Evolutionary conservation across 2,329 filamentous ascomycete species (phyloP).

Genomic region (Cordyceps cicadae): DNA sequence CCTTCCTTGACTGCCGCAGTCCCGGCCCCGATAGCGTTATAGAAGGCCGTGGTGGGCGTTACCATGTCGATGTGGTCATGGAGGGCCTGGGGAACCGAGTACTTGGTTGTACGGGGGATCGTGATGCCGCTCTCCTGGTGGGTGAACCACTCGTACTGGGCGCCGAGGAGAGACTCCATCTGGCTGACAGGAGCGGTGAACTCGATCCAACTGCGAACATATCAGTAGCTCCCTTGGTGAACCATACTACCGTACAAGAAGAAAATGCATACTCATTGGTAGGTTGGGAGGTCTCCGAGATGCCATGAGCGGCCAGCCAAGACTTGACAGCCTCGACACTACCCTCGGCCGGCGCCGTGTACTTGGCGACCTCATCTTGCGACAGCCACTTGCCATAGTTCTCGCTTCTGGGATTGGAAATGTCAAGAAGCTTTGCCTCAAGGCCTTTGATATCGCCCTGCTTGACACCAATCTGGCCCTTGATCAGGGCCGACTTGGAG

Average conservation of each 20-base stretch:
- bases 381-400: constrained; percentile 21
- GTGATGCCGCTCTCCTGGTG: neutral
- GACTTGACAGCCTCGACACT: constrained; percentile 16
- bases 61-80: constrained; percentile 14
- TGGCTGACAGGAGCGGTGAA: constrained; percentile 1
- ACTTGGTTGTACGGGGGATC: constrained; percentile 12
- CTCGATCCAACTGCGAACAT: constrained; percentile 3
- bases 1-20: neutral
- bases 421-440: constrained; percentile 17
- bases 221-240: neutral
- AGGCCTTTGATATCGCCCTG: constrained; percentile 18
- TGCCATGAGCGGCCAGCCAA: constrained; percentile 16
- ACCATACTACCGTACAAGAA: neutral
- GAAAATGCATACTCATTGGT: neutral
- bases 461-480: constrained; percentile 12
- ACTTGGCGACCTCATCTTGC: constrained; percentile 16
- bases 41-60: constrained; percentile 14
- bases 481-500: neutral
- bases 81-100: constrained; percentile 13
- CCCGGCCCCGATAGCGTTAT: neutral
- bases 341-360: constrained; percentile 18
- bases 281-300: constrained; percentile 1
- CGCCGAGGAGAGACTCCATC: constrained; percentile 4
- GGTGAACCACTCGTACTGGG: constrained; percentile 3
- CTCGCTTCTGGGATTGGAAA: constrained; percentile 19